Conservation (phyloP, 2,329 filamentous ascomycete genomes). For the Microsporum ferrugineum region DNA sequence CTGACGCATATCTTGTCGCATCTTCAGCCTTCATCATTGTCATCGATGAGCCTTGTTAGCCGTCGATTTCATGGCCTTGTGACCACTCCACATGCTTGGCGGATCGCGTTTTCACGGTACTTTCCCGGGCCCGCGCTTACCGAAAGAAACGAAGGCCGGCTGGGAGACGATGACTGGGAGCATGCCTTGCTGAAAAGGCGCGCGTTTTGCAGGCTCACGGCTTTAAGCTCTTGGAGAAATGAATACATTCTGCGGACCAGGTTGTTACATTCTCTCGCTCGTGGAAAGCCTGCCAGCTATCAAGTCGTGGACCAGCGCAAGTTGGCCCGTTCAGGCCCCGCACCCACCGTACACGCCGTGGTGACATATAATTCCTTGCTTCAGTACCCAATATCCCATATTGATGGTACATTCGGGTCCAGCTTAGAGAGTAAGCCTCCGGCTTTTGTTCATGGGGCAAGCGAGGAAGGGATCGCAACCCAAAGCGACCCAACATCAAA, state of each 20-base stretch:
- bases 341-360: conserved; percentile 60
- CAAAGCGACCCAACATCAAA: conserved; percentile 65
- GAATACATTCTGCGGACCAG: conserved; percentile 86
- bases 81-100: conserved; percentile 86
- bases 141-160: conserved; percentile 29
- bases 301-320: conserved; percentile 44
- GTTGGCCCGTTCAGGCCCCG: conserved; percentile 41
- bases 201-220: conserved; percentile 69
- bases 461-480: conserved; percentile 66
- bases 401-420: conserved; percentile 65
- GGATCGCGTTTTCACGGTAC: conserved; percentile 79
- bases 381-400: conserved; percentile 62
- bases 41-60: conserved; percentile 72
- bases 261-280: conserved; percentile 65
- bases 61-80: conserved; percentile 77
- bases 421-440: conserved; percentile 59
- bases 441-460: conserved; percentile 69
- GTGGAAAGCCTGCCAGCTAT: conserved; percentile 59
- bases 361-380: conserved; percentile 79
- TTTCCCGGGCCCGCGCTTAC: conserved; percentile 65
- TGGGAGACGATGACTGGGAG: conserved; percentile 41
- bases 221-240: conserved; percentile 84
- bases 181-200: conserved; percentile 59
- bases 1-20: conserved; percentile 85
- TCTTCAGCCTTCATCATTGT: conserved; percentile 72